These are phyloP conservation scores for Orbilia brochopaga DNA, from an alignment of 2,329 filamentous ascomycete genomes.

Conservation along the genomic window DNA sequence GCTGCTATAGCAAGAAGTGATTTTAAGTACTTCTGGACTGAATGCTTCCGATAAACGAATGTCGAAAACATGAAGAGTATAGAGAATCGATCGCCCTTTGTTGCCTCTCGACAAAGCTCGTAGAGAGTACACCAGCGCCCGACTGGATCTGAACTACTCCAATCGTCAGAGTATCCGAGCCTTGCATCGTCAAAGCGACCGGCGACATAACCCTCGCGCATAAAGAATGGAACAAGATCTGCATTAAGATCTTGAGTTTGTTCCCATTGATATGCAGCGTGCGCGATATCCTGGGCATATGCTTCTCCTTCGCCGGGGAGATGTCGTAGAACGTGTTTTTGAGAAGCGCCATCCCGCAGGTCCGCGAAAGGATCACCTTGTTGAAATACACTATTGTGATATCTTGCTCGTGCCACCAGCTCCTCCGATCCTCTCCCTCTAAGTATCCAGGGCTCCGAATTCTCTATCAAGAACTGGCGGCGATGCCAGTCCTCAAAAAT, in stretches of 20 bases:
- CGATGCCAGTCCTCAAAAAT: constrained; percentile 57
- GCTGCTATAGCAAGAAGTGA: constrained; percentile 5
- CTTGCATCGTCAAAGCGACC: no score
- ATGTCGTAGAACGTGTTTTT: background rate
- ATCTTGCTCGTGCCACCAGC: background rate
- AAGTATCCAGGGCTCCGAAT: background rate
- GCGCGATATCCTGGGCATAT: no score
- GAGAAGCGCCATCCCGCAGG: background rate
- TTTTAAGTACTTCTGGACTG: background rate
- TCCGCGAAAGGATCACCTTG: background rate
- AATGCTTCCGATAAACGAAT: constrained; percentile 7
- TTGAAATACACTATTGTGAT: background rate
- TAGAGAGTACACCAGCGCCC: no score
- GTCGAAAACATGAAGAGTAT: background rate
- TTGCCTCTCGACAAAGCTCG: background rate
- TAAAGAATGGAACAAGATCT: no score
- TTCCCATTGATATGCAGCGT: no score
- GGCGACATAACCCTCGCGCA: no score
- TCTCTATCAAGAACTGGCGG: background rate
- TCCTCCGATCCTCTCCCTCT: background rate
- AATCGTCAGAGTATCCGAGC: no score
- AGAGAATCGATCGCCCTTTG: background rate
- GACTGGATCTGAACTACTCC: no score
- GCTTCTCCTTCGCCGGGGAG: no score
- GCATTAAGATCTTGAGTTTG: no score